Base-by-base conservation (phyloP, 805 yeast genomes). In the Kluyveromyces aestuarii region DNA sequence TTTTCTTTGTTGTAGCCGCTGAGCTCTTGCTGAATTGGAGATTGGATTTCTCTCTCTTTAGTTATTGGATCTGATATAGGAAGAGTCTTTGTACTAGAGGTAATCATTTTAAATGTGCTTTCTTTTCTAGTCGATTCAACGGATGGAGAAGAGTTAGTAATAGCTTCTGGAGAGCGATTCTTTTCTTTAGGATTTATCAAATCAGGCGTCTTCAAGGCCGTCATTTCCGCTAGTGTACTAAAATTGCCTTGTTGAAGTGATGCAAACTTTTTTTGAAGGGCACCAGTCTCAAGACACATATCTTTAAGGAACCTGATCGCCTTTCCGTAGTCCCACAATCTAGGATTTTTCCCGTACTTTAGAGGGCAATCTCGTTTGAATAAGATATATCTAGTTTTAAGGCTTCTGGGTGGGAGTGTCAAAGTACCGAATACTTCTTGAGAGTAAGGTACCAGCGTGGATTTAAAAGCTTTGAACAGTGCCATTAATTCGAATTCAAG, bases 321-420 rank as follows among this genome's bases (percentile, higher is more conserved):
- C 27, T 43, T 43, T 13, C 45, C 45, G 27, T 43, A 43, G 27
- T 43, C 45, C 45, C 45, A 43, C 36, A 43, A 33, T 27, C 45
- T 33, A n/a, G 45, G 45, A 33, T 43, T 43, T 33, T 43, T 43
- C 9, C 36, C 27, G 14, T n/a, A 13, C 27, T 43, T 43, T 38
- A 43, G 33, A n/a, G 45, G 27, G 10, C 45, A 21, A 21, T 43
- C 45, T 2, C 39, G 19, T 21, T 18, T 43, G 17, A 43, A 43
- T 13, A 43, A 8, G 10, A 43, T 18, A 33, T 43, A 43, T 16
- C 45, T 43, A 11, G 45, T 43, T 27, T 43, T 25, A 9, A 43
- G 25, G 27, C 45, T 19, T 2, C 39, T 21, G 2, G 45, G 45
- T 16, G 45, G 45, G 18, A 43, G 27, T 10, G 33, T 43, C 17